phyloP scores from a whole-genome alignment of 2,329 filamentous ascomycete species.

The Zymoseptoria tritici region DNA sequence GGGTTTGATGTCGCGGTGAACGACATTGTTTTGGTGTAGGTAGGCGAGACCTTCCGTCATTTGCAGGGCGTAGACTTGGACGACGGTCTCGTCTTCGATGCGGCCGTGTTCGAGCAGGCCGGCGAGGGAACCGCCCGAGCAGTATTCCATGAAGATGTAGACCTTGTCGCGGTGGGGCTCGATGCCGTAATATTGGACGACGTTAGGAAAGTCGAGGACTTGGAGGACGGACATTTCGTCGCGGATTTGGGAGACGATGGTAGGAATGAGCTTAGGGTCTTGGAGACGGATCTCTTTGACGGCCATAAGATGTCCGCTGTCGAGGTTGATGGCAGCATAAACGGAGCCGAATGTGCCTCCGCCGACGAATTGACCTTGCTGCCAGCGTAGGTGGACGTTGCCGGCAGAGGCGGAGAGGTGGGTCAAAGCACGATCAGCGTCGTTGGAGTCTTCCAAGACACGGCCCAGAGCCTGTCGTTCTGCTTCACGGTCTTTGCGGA shows the following conservation, averaged over 20 bases:
- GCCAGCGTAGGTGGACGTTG: slow-evolving; percentile 93
- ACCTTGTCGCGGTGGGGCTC: slow-evolving; percentile 97
- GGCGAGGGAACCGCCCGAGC: slow-evolving; percentile 86
- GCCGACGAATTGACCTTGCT: slow-evolving; percentile 96
- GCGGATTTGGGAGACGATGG: slow-evolving; percentile 84
- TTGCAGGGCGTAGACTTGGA: slow-evolving; percentile 92
- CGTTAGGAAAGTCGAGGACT: slow-evolving; percentile 92
- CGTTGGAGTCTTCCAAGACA: slow-evolving; percentile 88
- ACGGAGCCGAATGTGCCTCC: slow-evolving; percentile 96
- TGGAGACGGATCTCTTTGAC: slow-evolving; percentile 97
- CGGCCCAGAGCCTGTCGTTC: slow-evolving; percentile 82
- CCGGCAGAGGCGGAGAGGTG: slow-evolving; percentile 90
- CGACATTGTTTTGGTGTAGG: slow-evolving; percentile 82
- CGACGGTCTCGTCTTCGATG: slow-evolving; percentile 95
- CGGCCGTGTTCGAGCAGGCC: slow-evolving; percentile 87
- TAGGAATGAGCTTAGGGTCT: slow-evolving; percentile 91
- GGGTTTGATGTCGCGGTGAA: slow-evolving; percentile 95
- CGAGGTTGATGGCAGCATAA: slow-evolving; percentile 93
- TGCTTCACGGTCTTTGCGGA: slow-evolving; percentile 68
- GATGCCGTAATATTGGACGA: slow-evolving; percentile 95
- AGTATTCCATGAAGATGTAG: slow-evolving; percentile 99
- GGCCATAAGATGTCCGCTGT: slow-evolving; percentile 93
- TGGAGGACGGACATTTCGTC: slow-evolving; percentile 97
- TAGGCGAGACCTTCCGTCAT: slow-evolving; percentile 91
- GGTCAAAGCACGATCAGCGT: slow-evolving; percentile 89